Evolutionary conservation across 257 asterid species (phyloP), one percentile per base, ranked within the genome.

Genomic region (Plectranthus barbatus): DNA sequence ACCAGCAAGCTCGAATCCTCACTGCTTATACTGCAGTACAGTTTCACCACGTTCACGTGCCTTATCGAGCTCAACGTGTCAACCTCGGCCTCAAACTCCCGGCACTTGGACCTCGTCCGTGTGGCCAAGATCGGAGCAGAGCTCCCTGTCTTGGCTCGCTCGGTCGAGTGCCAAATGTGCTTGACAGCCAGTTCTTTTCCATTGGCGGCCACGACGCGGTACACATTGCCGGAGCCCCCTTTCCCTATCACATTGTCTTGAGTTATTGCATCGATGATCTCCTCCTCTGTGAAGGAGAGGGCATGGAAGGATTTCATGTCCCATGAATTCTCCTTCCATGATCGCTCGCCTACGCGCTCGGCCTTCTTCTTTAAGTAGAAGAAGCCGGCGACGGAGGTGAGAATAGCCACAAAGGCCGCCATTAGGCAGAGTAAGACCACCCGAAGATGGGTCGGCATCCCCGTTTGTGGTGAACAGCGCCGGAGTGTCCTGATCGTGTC

Each of bases 1-100:
- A 92, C 98, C 76, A 92, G 57, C 81, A 92, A 58, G 66, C 93
- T 92, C 0, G 98, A 92, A 49, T 84, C 95, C 71, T 88, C 97
- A 29, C 98, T 86, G 3, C 85, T 83, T 42, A 89, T 86, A 62
- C 97, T 83, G 62, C 97, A 86, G 19, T 70, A 88, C 48, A 92
- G 6, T 66, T 92, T 92, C 72, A 92, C 98, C 58, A 92, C 97
- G 64, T 92, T 92, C 19, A 88, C 63, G 44, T 92, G 98, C 45
- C 98, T 68, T 1, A 92, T 79, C 0, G 97, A 86, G 67, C 97
- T 92, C 70, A 92, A 61, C 13, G 95, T 79, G 62, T 74, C 74
- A 13, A 88, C 95, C 82, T 91, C 98, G 0, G 98, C 88, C 17
- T 91, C 95, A 11, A 88, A 88, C 15, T 87, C 91, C 9, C 75